Evolutionary conservation across 305 asterid genomes (phyloP), one percentile per base, ranked within the genome.

Genomic region (Fraxinus albicans): DNA sequence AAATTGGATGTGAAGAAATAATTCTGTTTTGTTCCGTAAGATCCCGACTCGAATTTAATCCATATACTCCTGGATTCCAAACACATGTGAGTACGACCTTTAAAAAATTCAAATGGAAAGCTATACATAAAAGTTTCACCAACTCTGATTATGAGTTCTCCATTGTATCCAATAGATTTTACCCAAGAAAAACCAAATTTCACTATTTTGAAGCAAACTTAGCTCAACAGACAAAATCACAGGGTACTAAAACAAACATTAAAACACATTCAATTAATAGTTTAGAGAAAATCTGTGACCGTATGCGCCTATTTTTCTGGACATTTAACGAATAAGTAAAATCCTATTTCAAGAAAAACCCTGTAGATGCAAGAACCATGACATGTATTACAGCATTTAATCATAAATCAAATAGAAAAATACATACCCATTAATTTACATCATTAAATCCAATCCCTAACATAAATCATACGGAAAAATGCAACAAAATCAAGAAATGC

Each of bases 31-130:
- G 40, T 80, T 83, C 85, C 76, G 67, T 40, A 53, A 17, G 73
- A 77, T 80, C 74, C 31, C 23, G 21, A 78, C 80, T 50, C 73
- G 78, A 86, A 77, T 42, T 81, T 86, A 91, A 76, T 86, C 90
- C 93, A 89, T 91, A 36, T 80, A 88, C 83, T 63, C 93, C 93
- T 92, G 90, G 82, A 94, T 86, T 80, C 89, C 80, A 73, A 74
- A 85, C 86, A 78, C 69, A 84, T 42, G 73, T 85, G 77, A 80
- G 31, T 58, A 79, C 40, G 40, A 76, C 55, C 85, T 84, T 44
- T 77, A 80, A 50, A 40, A 80, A 83, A 83, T 76, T 77, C 77
- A 77, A 77, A 80, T 74, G 21, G 77, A 73, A 86, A 77, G 58
- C 19, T 31, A 72, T 78, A 77, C 19, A 67, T 13, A 83, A 50